These are phyloP conservation scores for Cutaneotrichosporon sp. DNA, from an alignment of 1,284 basidiomycete species.

Conservation along the genomic window DNA sequence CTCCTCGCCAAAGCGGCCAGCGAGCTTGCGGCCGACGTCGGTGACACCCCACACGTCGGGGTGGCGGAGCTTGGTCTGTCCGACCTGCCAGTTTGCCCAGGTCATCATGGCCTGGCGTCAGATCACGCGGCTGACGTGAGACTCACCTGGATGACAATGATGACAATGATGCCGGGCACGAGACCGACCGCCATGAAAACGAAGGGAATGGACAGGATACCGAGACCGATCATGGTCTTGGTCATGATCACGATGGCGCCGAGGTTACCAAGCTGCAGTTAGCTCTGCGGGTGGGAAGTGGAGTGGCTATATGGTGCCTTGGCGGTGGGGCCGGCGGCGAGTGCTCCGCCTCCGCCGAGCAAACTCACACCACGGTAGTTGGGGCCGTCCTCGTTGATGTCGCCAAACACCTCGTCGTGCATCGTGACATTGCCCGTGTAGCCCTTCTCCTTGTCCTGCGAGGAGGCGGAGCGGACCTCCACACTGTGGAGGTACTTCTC, in stretches of 20 bases:
- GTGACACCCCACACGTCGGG: slow-evolving; percentile 26
- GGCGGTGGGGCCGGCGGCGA: background rate
- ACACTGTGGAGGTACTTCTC: background rate
- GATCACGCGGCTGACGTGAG: slow-evolving; percentile 34
- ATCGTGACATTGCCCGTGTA: background rate
- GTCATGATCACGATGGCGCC: slow-evolving; percentile 9
- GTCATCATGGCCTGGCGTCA: slow-evolving; percentile 14
- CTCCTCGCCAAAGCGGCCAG: slow-evolving; percentile 27
- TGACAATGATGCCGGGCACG: slow-evolving; percentile 36
- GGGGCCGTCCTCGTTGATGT: slow-evolving; percentile 27
- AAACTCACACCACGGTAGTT: slow-evolving; percentile 33
- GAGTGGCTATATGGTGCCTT: background rate
- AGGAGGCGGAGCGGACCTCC: background rate
- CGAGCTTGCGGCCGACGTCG: slow-evolving; percentile 27
- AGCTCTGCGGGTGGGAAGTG: background rate
- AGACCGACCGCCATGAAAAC: slow-evolving; percentile 39
- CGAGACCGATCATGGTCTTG: slow-evolving; percentile 40
- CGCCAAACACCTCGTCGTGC: slow-evolving; percentile 30
- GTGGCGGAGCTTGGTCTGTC: slow-evolving; percentile 28
- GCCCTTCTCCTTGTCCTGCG: background rate
- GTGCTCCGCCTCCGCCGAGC: background rate
- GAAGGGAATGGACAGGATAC: slow-evolving; percentile 38
- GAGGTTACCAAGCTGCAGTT: slow-evolving; percentile 3
- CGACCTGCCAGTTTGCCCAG: slow-evolving; percentile 12
- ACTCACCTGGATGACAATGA: slow-evolving; percentile 32